Percentiles rank a stretch among this genome's conserved stretches.
Evolutionary conservation across 768 basidiomycete genomes (phyloP).

Genomic region (Termitomyces sp.): DNA sequence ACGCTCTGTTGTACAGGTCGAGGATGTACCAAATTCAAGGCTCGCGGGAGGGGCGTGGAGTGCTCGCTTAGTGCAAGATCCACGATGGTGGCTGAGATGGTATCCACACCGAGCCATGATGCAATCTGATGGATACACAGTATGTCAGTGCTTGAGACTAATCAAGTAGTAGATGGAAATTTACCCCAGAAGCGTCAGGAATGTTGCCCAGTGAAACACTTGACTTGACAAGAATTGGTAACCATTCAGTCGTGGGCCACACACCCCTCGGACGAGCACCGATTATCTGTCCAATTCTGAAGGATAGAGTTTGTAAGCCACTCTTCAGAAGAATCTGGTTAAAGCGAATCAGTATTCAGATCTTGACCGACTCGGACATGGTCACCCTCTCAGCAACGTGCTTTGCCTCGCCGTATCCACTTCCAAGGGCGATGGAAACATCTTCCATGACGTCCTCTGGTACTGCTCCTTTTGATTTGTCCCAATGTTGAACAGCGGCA

Average conservation of each 20-base stretch:
- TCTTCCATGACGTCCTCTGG: conserved; percentile 27
- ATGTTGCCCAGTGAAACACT: conserved; percentile 22
- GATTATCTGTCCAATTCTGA: conserved; percentile 32
- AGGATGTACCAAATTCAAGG: conserved; percentile 28
- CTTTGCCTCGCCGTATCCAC: conserved; percentile 28
- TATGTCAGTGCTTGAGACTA: neutral
- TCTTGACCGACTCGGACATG: neutral
- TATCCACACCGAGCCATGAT: conserved; percentile 25
- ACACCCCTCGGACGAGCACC: conserved; percentile 28
- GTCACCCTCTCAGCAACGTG: conserved; percentile 28
- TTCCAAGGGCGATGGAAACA: conserved; percentile 20
- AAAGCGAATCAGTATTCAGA: neutral
- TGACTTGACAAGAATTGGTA: conserved; percentile 32
- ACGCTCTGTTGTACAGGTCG: conserved; percentile 22
- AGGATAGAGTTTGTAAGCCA: conserved; percentile 22
- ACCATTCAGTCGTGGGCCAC: conserved; percentile 34
- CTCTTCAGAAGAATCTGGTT: conserved; percentile 24
- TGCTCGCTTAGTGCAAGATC: conserved; percentile 21
- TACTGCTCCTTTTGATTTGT: conserved; percentile 18
- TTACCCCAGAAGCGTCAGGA: conserved; percentile 22
- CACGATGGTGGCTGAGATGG: conserved; percentile 20
- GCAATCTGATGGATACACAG: conserved; percentile 10
- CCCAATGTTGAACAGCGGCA: conserved; percentile 16
- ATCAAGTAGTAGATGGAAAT: neutral
- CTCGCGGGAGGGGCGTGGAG: conserved; percentile 10